Evolutionary conservation across 1,139 yeast species (phyloP).

Genomic region (Taphrina communis): DNA sequence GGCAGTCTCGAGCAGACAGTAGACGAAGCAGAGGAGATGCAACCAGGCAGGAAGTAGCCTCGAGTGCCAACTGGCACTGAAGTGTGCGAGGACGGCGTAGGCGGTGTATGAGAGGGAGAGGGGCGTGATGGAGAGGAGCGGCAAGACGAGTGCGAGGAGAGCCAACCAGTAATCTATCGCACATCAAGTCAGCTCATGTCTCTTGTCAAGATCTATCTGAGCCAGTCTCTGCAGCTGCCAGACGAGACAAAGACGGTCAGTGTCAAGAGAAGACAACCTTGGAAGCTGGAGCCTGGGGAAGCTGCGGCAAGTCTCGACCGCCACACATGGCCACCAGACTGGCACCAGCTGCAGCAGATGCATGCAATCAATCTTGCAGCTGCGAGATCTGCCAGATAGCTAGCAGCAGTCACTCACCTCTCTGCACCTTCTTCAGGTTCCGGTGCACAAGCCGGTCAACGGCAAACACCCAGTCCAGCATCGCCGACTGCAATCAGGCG

Average conservation of each 20-base stretch:
- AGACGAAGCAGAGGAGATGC: constrained; percentile 13
- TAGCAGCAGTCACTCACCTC: not conserved
- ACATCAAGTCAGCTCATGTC: too few relatives aligned
- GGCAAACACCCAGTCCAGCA: constrained; percentile 26
- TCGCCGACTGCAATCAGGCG: not conserved
- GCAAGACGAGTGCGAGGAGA: constrained; percentile 18
- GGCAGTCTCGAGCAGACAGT: constrained; percentile 13
- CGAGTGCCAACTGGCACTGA: constrained; percentile 9
- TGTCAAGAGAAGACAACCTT: too few relatives aligned
- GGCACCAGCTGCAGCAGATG: not conserved
- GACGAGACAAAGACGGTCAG: too few relatives aligned
- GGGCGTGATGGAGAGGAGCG: constrained; percentile 27
- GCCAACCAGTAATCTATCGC: constrained; percentile 34
- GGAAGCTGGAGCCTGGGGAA: not conserved
- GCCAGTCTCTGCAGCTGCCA: too few relatives aligned
- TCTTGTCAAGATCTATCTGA: too few relatives aligned
- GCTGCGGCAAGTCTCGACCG: not conserved
- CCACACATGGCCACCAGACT: not conserved
- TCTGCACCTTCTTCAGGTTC: constrained; percentile 16
- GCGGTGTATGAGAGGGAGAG: constrained; percentile 17
- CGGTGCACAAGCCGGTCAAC: constrained; percentile 14
- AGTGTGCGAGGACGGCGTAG: constrained; percentile 3
- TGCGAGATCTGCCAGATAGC: not conserved
- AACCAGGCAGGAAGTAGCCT: constrained; percentile 21
- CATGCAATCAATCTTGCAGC: not conserved